These are phyloP conservation scores for Hypocreales sp. DNA, from an alignment of 2,329 filamentous ascomycete species.

Conservation along the genomic window DNA sequence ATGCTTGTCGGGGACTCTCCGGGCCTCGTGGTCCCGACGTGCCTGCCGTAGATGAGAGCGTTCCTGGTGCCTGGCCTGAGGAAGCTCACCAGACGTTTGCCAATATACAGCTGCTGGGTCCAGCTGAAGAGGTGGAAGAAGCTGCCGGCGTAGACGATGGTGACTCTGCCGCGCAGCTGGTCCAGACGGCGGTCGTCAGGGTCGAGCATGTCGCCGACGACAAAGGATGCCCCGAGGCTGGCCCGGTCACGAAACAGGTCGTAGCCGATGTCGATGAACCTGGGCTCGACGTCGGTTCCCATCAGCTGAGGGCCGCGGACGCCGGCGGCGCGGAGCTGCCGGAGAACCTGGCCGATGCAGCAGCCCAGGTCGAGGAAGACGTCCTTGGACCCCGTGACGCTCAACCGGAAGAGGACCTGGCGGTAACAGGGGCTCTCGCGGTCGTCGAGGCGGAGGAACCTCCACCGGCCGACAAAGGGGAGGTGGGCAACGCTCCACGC, in stretches of 20 bases:
- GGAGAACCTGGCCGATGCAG: constrained; percentile 32
- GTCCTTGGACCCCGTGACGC: constrained; percentile 19
- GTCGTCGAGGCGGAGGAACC: constrained; percentile 28
- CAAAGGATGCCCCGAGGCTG: constrained; percentile 29
- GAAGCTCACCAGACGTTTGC: constrained; percentile 27
- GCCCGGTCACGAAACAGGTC: constrained; percentile 46
- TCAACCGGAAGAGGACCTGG: constrained; percentile 24
- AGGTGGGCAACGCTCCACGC: constrained; percentile 28
- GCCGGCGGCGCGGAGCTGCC: constrained; percentile 34
- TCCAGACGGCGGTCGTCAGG: constrained; percentile 19
- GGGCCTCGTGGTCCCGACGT: constrained; percentile 24
- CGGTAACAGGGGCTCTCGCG: constrained; percentile 25
- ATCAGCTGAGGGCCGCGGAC: constrained; percentile 30
- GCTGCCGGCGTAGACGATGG: constrained; percentile 30
- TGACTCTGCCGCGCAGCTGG: constrained; percentile 23
- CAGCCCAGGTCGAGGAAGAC: constrained; percentile 33
- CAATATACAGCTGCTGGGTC: constrained; percentile 28
- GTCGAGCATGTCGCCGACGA: constrained; percentile 33
- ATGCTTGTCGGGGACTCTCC: constrained; percentile 7
- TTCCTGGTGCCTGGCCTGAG: constrained; percentile 26
- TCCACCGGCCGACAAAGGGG: constrained; percentile 33
- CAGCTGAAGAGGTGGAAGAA: constrained; percentile 36
- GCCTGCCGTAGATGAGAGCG: constrained; percentile 33
- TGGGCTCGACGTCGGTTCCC: constrained; percentile 30
- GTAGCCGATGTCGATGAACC: constrained; percentile 43